Conservation (phyloP, 78 protist genomes). For the Dictyostelium brefeldianum region DNA sequence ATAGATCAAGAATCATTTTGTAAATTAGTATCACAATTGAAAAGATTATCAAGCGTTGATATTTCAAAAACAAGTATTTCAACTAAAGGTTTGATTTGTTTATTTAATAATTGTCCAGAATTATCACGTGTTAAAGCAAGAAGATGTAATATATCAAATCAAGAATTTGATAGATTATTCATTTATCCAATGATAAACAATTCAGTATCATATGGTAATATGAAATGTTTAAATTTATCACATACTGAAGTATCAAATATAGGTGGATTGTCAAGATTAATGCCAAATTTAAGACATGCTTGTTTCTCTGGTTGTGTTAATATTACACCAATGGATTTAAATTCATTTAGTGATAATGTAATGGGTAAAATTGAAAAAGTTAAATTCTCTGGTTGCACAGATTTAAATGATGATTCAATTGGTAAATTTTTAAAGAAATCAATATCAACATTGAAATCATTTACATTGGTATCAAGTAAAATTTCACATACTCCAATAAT, state of each 20-base stretch:
- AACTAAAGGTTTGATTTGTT: neutral
- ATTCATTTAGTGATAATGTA: neutral
- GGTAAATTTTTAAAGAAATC: neutral
- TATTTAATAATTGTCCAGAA: neutral
- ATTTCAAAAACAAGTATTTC: slow-evolving; percentile 29
- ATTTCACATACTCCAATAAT: slow-evolving; percentile 19
- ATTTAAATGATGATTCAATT: slow-evolving; percentile 17
- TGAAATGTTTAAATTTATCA: slow-evolving; percentile 36
- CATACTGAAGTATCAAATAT: neutral
- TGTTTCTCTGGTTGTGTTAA: slow-evolving; percentile 17
- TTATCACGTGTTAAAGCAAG: slow-evolving; percentile 40
- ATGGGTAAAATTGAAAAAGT: neutral
- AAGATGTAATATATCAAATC: neutral
- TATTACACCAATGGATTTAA: neutral
- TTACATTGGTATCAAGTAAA: neutral
- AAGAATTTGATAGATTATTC: neutral
- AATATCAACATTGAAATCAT: neutral
- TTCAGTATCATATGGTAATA: too few relatives aligned
- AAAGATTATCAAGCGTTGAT: slow-evolving; percentile 13
- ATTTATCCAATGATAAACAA: neutral
- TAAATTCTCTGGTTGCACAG: slow-evolving; percentile 29
- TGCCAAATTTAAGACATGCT: slow-evolving; percentile 25
- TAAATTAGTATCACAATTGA: neutral
- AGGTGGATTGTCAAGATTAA: neutral
- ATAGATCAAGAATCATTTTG: neutral